phyloP scores from a whole-genome alignment of 495 filamentous ascomycete species.

The Pseudotulostoma volvatum region DNA sequence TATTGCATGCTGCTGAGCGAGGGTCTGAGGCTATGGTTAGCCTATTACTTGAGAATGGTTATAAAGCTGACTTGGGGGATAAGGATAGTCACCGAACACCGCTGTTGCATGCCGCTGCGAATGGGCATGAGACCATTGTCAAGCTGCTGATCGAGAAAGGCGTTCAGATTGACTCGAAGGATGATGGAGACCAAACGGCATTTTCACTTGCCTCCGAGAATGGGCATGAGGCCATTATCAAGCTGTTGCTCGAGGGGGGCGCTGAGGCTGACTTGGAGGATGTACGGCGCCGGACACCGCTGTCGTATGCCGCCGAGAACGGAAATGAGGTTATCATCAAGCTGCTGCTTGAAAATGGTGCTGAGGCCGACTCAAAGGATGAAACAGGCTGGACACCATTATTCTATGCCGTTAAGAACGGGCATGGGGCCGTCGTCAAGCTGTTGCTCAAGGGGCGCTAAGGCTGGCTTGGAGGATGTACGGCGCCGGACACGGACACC shows the following conservation, averaged over 20 bases:
- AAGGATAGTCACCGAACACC: constrained; percentile 1
- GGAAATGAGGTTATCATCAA: constrained; percentile 6
- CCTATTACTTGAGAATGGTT: no score
- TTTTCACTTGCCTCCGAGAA: neutral
- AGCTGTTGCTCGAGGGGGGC: neutral
- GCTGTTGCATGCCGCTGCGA: neutral
- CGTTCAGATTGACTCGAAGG: neutral
- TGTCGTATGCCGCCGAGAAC: constrained; percentile 3
- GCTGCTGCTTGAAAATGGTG: constrained; percentile 5
- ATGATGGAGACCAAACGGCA: neutral
- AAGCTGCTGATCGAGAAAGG: neutral
- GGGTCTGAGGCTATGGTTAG: no score
- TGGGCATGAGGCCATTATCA: neutral
- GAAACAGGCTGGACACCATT: constrained; percentile 8
- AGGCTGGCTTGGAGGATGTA: no score
- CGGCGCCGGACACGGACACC: neutral
- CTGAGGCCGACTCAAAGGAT: constrained; percentile 11
- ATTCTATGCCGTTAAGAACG: constrained; percentile 9
- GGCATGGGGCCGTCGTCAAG: constrained; percentile 10
- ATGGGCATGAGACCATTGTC: neutral
- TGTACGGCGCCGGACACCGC: constrained; percentile 1
- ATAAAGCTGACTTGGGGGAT: no score
- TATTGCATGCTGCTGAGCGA: no score
- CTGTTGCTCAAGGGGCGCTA: no score
- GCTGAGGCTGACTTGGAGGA: neutral